Percentiles rank a stretch among this genome's conserved stretches.
phyloP scores from a whole-genome alignment of 2,329 filamentous ascomycete species.

The Colletotrichum sp. region DNA sequence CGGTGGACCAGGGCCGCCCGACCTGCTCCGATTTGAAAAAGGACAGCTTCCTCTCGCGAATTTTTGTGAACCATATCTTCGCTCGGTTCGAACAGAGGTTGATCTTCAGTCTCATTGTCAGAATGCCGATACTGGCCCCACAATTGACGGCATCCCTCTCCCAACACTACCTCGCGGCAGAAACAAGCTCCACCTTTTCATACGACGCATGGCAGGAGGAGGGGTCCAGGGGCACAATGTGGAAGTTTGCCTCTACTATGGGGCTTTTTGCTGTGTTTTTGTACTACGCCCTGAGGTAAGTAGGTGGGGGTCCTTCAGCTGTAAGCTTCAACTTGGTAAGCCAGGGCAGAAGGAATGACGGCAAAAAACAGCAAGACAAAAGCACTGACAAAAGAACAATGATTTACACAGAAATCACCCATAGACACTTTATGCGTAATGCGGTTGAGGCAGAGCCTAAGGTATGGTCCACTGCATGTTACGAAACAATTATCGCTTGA shows the following conservation, averaged over 20 bases:
- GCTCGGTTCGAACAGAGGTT: neutral
- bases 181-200: neutral
- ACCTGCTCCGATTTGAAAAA: neutral
- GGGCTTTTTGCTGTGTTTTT: neutral
- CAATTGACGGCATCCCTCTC: neutral
- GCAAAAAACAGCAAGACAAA: neutral
- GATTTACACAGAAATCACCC: neutral
- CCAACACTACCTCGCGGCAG: neutral
- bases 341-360: neutral
- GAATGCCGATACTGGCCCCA: neutral
- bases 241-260: neutral
- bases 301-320: neutral
- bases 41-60: neutral
- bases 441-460: neutral
- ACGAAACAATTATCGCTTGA: neutral
- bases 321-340: neutral
- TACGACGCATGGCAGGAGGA: neutral
- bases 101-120: neutral
- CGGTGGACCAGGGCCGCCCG: neutral
- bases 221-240: neutral
- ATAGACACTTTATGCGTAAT: neutral
- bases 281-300: neutral
- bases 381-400: rapidly evolving
- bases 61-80: neutral
- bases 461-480: neutral